Base-by-base conservation (phyloP, 345 rosid genomes). In the Anastatica hierochuntica region DNA sequence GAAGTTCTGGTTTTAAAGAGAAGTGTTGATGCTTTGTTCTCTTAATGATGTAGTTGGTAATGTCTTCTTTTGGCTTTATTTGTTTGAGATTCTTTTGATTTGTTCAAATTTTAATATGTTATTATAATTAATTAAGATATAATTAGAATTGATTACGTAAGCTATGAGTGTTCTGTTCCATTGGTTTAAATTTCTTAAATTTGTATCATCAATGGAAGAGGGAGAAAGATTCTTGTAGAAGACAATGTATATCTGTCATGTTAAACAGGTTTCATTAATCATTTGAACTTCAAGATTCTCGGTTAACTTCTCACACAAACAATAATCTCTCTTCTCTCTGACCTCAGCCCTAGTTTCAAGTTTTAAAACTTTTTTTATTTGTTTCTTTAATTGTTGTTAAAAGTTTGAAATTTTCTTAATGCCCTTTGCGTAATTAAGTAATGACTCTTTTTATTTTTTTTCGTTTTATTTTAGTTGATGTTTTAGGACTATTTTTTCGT, bases 271-370 rank as follows among this genome's bases (percentile, higher is more conserved):
- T 29, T 29, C 33, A 29, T 29, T 29, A 29, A 47, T 48, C 42
- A 20, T 44, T 67, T 67, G 71, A 67, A 66, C 66, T 60, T 67
- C 44, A 53, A 67, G 71, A 67, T 67, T 67, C 72, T 67, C 60
- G 59, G 53, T 67, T 53, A 60, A 53, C 18, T 52, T 46, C 40
- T 67, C 30, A 4, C 7, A 1, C 33, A 60, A 37, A 58, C 59
- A 66, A 66, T 66, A 20, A 60, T 67, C 44, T 48, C 11, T 53
- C 35, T 42, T 48, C 11, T 53, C 35, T 42, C n/a, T 60, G 57
- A 67, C 72, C 60, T 67, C 72, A 67, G 72, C 72, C 66, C 72
- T 67, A 67, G 51, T 51, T 66, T 50, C 39, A 21, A 26, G 2
- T 18, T 26, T 44, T 23, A 2, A 4, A 12, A 11, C 5, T 50